Conservation (phyloP, 2,329 filamentous ascomycete species). For the Knoxdaviesia proteae region DNA sequence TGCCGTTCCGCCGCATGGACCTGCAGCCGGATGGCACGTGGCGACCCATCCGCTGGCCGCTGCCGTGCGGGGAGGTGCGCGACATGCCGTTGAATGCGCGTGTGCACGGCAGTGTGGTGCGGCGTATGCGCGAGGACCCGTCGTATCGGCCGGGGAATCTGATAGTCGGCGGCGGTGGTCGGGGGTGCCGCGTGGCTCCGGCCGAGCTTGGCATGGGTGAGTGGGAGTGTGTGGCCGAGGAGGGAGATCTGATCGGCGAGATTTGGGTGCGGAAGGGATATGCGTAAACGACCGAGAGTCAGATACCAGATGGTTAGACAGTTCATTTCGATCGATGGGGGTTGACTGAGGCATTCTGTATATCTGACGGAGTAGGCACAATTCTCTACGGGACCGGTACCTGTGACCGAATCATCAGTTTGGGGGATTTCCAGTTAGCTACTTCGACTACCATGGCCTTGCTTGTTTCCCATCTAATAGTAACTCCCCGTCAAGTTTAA, state of each 20-base stretch:
- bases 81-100: conserved; percentile 52
- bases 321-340: too few relatives aligned
- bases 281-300: too few relatives aligned
- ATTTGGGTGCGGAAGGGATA: conserved; percentile 29
- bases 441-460: too few relatives aligned
- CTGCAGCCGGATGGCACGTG: conserved; percentile 51
- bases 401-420: too few relatives aligned
- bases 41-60: conserved; percentile 62
- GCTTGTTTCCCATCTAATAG: too few relatives aligned
- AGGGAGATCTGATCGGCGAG: conserved; percentile 49
- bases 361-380: too few relatives aligned
- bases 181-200: conserved; percentile 43
- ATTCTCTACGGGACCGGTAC: too few relatives aligned
- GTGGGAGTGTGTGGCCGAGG: conserved; percentile 44
- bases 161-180: conserved; percentile 58
- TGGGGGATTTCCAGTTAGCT: too few relatives aligned
- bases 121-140: conserved; percentile 42
- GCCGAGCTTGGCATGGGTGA: conserved; percentile 44
- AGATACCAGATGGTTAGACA: too few relatives aligned
- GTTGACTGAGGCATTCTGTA: too few relatives aligned
- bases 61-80: conserved; percentile 57
- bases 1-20: conserved; percentile 68
- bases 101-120: conserved; percentile 55
- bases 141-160: conserved; percentile 59
- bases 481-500: not conserved